phyloP scores from a whole-genome alignment of 176 grass and related monocot species.

The Zea mays region DNA sequence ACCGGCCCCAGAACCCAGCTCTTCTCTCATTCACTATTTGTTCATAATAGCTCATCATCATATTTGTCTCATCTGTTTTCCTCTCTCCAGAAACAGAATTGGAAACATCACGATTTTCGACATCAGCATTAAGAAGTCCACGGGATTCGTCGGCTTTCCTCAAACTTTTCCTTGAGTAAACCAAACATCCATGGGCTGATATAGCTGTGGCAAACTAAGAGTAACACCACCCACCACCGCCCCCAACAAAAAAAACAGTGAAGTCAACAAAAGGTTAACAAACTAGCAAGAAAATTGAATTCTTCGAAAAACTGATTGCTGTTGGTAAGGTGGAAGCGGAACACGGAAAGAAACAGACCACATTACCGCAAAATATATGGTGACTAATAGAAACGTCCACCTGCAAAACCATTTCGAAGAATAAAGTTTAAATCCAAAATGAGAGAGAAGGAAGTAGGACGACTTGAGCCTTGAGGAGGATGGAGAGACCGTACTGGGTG shows the following conservation, averaged over 20 bases:
- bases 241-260: background rate
- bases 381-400: slow-evolving; percentile 77
- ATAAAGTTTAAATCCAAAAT: slow-evolving; percentile 14
- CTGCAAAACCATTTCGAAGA: slow-evolving; percentile 47
- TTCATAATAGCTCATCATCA: slow-evolving; percentile 44
- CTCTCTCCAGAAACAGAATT: slow-evolving; percentile 34
- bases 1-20: slow-evolving; percentile 61
- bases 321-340: background rate
- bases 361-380: slow-evolving; percentile 70
- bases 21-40: slow-evolving; percentile 55
- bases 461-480: background rate
- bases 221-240: background rate
- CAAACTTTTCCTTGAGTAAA: slow-evolving; percentile 49
- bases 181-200: slow-evolving; percentile 74
- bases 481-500: slow-evolving; percentile 43
- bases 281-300: background rate
- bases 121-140: slow-evolving; percentile 43
- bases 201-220: slow-evolving; percentile 59
- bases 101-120: slow-evolving; percentile 45
- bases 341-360: slow-evolving; percentile 13
- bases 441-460: background rate
- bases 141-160: slow-evolving; percentile 53
- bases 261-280: background rate
- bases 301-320: background rate
- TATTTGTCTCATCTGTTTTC: slow-evolving; percentile 32